Conservation (phyloP, 2,329 filamentous ascomycete genomes). For the Setomelanomma holmii region DNA sequence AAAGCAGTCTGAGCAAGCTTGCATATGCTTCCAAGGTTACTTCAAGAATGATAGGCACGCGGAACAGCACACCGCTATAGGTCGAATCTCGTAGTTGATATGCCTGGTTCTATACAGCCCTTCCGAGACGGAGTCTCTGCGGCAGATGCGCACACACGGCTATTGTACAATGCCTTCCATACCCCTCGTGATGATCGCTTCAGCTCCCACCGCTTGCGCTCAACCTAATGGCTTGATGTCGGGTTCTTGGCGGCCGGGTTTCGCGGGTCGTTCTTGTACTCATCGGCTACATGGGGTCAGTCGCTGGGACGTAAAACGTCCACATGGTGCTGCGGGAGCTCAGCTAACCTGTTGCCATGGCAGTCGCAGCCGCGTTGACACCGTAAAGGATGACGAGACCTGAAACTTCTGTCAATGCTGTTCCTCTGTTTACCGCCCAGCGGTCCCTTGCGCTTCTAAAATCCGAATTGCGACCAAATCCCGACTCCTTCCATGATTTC, state of each 20-base stretch:
- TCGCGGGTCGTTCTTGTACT: slow-evolving; percentile 97
- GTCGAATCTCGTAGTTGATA: too few relatives aligned
- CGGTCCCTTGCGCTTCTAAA: not conserved
- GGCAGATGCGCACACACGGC: slow-evolving; percentile 27
- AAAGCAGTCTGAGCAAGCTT: too few relatives aligned
- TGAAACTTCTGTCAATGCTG: slow-evolving; percentile 50
- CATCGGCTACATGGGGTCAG: slow-evolving; percentile 69
- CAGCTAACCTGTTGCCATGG: slow-evolving; percentile 77
- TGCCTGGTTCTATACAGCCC: slow-evolving; percentile 44
- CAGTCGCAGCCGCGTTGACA: slow-evolving; percentile 81
- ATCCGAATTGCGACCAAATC: slow-evolving; percentile 11
- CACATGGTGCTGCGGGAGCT: not conserved
- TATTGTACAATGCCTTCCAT: slow-evolving; percentile 47
- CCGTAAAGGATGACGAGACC: slow-evolving; percentile 89
- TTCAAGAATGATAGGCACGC: too few relatives aligned
- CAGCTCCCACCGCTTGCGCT: slow-evolving; percentile 15
- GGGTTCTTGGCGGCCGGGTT: slow-evolving; percentile 66
- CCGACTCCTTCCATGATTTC: slow-evolving; percentile 8
- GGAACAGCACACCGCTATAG: too few relatives aligned
- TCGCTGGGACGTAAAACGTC: not conserved
- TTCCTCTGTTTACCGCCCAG: not conserved
- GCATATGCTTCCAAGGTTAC: too few relatives aligned
- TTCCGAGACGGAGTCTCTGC: slow-evolving; percentile 20
- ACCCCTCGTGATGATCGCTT: slow-evolving; percentile 21
- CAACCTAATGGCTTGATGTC: slow-evolving; percentile 37